These are phyloP conservation scores for Rhododendron kiyosumense DNA, from an alignment of 148 eudicot species.

Conservation along the genomic window DNA sequence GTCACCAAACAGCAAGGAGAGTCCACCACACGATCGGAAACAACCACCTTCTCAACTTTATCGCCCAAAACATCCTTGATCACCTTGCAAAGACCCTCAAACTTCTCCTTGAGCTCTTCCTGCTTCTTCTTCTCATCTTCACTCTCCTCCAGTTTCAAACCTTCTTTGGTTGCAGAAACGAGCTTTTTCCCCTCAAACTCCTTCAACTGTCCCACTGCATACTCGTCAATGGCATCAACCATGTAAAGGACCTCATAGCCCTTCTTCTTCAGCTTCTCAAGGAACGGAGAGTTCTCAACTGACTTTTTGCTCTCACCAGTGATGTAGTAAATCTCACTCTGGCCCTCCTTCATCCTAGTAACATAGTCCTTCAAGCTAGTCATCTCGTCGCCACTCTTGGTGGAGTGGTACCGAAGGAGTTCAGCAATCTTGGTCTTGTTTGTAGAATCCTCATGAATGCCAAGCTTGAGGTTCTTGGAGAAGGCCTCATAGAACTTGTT, in stretches of 20 bases:
- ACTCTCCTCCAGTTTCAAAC: constrained; percentile 62
- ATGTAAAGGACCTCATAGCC: constrained; percentile 74
- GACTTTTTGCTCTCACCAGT: constrained; percentile 93
- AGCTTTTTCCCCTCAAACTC: constrained; percentile 83
- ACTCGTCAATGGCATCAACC: constrained; percentile 90
- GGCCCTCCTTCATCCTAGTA: constrained; percentile 85
- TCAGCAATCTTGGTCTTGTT: constrained; percentile 77
- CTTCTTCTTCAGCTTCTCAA: constrained; percentile 76
- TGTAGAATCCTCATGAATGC: constrained; percentile 71
- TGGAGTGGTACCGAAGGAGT: constrained; percentile 74
- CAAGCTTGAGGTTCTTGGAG: constrained; percentile 85
- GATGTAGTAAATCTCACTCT: constrained; percentile 70
- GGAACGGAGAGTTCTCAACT: constrained; percentile 88
- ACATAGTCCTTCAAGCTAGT: constrained; percentile 84
- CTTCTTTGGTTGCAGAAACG: constrained; percentile 84
- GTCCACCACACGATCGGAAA: constrained; percentile 78
- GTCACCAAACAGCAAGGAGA: constrained; percentile 87
- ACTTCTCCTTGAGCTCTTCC: constrained; percentile 57
- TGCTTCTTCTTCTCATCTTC: constrained; percentile 71
- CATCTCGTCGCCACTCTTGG: constrained; percentile 89
- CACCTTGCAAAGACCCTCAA: constrained; percentile 83
- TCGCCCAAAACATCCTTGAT: constrained; percentile 78
- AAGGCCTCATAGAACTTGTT: constrained; percentile 69
- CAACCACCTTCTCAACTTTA: constrained; percentile 69
- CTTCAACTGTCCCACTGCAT: constrained; percentile 76